A percentile compares a stretch with the other conserved stretches of the same genome.
Evolutionary conservation across 1,284 basidiomycete genomes (phyloP).

Genomic region (Boletellus sp.): DNA sequence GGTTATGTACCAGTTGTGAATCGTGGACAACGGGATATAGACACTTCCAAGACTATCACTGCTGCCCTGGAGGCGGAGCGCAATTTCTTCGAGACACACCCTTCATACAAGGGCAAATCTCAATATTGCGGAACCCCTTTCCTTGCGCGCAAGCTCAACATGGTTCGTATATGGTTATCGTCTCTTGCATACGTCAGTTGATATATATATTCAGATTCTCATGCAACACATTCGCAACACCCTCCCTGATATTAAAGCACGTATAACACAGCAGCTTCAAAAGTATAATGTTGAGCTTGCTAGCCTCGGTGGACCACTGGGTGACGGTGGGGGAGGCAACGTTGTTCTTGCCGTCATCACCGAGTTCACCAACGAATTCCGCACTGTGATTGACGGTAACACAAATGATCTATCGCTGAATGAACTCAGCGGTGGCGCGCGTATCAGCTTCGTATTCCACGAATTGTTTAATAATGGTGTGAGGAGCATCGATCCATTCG

Average conservation of each 20-base stretch:
- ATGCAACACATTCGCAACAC: conserved; percentile 98
- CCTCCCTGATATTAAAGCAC: conserved; percentile 93
- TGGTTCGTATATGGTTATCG: conserved; percentile 47
- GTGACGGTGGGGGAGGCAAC: conserved; percentile 82
- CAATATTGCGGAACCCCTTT: conserved; percentile 98
- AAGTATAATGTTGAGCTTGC: conserved; percentile 85
- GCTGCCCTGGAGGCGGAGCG: conserved; percentile 87
- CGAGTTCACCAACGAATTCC: conserved; percentile 95
- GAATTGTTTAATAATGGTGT: conserved; percentile 96
- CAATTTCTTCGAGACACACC: conserved; percentile 91
- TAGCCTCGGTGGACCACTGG: conserved; percentile 83
- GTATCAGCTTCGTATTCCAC: conserved; percentile 98
- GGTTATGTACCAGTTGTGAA: conserved; percentile 98
- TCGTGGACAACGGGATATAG: conserved; percentile 95
- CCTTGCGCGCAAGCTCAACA: conserved; percentile 94
- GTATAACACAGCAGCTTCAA: conserved; percentile 83
- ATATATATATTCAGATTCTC: conserved; percentile 64
- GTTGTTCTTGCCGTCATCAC: conserved; percentile 94
- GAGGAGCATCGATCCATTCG: conserved; percentile 94
- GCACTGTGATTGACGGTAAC: conserved; percentile 94
- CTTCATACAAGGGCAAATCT: conserved; percentile 89
- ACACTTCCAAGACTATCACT: conserved; percentile 79
- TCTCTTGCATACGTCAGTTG: conserved; percentile 1
- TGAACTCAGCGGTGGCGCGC: conserved; percentile 94
- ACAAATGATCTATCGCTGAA: conserved; percentile 93